Conservation (phyloP, 192 early-diverging fungal genomes). For the Jimgerdemannia flammicorona region DNA sequence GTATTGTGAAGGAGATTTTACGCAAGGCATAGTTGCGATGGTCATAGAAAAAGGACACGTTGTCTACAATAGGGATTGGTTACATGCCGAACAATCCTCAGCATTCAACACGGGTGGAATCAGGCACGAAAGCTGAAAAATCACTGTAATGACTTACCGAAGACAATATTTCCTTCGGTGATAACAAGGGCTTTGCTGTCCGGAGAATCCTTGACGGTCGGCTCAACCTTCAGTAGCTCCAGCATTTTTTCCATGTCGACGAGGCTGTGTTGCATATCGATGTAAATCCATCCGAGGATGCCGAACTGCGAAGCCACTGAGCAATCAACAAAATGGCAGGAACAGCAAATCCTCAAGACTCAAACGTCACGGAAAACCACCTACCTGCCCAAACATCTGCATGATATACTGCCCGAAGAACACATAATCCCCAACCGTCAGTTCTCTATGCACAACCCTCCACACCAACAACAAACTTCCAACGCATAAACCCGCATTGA, state of each 20-base stretch:
- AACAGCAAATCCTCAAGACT: too few species aligned
- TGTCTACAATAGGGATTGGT: constrained; percentile 32
- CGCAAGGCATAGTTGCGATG: constrained; percentile 65
- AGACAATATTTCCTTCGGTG: constrained; percentile 57
- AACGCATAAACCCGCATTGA: constrained; percentile 69
- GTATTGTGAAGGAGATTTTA: constrained; percentile 65
- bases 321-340: too few species aligned
- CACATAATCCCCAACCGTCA: constrained; percentile 79
- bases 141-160: constrained; percentile 38
- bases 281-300: constrained; percentile 93
- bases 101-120: background rate
- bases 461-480: constrained; percentile 75
- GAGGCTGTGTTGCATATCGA: constrained; percentile 89
- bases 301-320: constrained; percentile 39
- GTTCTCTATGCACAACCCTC: constrained; percentile 58
- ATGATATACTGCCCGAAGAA: constrained; percentile 74
- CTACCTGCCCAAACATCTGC: constrained; percentile 81
- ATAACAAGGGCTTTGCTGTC: constrained; percentile 55
- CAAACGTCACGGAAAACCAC: constrained; percentile 7
- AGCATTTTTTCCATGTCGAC: constrained; percentile 99
- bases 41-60: constrained; percentile 74
- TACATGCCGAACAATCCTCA: background rate
- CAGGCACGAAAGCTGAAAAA: too few species aligned
- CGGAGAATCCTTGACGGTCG: constrained; percentile 62
- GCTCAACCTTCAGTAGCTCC: constrained; percentile 67